A percentile compares a stretch with the other conserved stretches of the same genome.
phyloP scores from a whole-genome alignment of 352 stramenopile genomes.

The Pythium apleroticum region DNA sequence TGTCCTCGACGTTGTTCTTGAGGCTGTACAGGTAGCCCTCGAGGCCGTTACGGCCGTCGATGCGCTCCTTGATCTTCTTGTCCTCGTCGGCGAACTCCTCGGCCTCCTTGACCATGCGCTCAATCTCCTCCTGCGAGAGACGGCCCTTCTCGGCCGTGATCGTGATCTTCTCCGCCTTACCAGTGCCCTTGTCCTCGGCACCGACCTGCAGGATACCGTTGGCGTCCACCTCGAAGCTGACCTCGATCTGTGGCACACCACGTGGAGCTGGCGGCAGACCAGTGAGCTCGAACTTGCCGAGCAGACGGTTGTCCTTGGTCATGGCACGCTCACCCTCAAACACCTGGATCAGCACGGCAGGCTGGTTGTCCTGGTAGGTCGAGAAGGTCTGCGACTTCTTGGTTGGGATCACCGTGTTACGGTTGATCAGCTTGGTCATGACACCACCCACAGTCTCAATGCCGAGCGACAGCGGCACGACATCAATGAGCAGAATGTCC shows the following conservation, averaged over 20 bases:
- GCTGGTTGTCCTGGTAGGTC: constrained; percentile 99
- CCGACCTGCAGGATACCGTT: constrained; percentile 99
- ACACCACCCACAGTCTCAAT: constrained; percentile 98
- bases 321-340: constrained; percentile 99
- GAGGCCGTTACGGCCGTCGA: constrained; percentile 96
- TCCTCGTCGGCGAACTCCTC: constrained; percentile 99
- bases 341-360: constrained; percentile 87
- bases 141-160: constrained; percentile 99
- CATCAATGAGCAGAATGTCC: constrained; percentile 97
- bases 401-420: constrained; percentile 97
- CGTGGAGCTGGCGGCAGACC: constrained; percentile 97
- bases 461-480: constrained; percentile 96
- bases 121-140: constrained; percentile 98
- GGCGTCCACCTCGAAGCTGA: constrained; percentile 99
- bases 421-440: constrained; percentile 99
- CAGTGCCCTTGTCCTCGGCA: constrained; percentile 98
- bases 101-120: constrained; percentile 98
- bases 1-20: constrained; percentile 94
- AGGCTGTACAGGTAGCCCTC: constrained; percentile 97
- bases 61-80: constrained; percentile 96
- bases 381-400: constrained; percentile 99
- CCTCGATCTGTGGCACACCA: constrained; percentile 99
- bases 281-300: constrained; percentile 99
- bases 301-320: constrained; percentile 99
- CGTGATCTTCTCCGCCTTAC: constrained; percentile 97